These are phyloP conservation scores for Trichoderma arundinaceum DNA, from an alignment of 2,329 filamentous ascomycete species.

Conservation along the genomic window DNA sequence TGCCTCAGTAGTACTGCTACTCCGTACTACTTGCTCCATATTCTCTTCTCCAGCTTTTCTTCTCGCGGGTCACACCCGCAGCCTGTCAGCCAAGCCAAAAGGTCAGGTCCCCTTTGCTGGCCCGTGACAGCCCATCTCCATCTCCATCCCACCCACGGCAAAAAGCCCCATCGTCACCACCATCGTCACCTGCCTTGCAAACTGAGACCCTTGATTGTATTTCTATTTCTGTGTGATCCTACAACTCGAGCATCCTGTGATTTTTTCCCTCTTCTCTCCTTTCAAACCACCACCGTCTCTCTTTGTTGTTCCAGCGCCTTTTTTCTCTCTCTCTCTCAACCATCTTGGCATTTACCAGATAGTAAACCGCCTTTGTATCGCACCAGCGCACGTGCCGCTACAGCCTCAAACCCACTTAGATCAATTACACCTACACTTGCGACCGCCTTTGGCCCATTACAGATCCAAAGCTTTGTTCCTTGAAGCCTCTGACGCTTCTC, in stretches of 20 bases:
- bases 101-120: conserved; percentile 9
- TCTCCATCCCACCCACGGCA: conserved; percentile 9
- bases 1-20: neutral
- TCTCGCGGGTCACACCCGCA: conserved; percentile 3
- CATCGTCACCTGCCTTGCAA: conserved; percentile 28
- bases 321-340: neutral
- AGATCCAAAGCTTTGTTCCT: neutral
- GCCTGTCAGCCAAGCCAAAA: conserved; percentile 3
- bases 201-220: neutral
- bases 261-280: neutral
- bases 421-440: conserved; percentile 14
- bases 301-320: neutral
- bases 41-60: conserved; percentile 5
- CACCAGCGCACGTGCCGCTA: conserved; percentile 19
- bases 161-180: conserved; percentile 16
- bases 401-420: conserved; percentile 27
- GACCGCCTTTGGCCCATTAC: neutral
- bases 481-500: neutral
- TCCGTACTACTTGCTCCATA: neutral
- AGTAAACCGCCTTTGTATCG: neutral
- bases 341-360: neutral
- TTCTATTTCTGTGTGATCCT: conserved; percentile 15
- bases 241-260: neutral
- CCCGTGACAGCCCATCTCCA: conserved; percentile 24
- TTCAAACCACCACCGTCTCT: neutral